These are phyloP conservation scores for Penicillium paneum DNA, from an alignment of 2,329 filamentous ascomycete species.

Conservation along the genomic window DNA sequence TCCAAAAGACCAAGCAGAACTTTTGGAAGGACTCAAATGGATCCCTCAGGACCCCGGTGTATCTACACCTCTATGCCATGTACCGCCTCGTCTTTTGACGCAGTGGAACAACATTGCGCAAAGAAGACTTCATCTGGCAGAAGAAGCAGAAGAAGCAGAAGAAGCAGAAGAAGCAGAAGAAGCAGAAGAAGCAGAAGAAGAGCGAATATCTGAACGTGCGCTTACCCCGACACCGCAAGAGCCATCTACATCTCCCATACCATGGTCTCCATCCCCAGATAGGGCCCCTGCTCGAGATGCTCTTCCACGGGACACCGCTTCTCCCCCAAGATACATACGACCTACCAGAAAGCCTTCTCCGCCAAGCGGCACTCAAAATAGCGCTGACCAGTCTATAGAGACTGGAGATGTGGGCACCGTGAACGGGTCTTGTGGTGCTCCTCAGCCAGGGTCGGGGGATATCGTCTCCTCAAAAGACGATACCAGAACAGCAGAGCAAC, in stretches of 20 bases:
- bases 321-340: slow-evolving; percentile 8
- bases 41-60: slow-evolving; percentile 34
- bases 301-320: slow-evolving; percentile 33
- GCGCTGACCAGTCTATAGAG: neutral
- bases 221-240: slow-evolving; percentile 15
- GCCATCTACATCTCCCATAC: slow-evolving; percentile 16
- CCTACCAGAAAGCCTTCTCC: neutral
- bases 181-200: too few species aligned
- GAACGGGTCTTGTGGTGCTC: neutral
- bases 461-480: neutral
- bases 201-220: neutral
- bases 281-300: slow-evolving; percentile 8
- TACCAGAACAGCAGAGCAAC: neutral
- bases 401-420: neutral
- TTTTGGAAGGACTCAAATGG: slow-evolving; percentile 46
- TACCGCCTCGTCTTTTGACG: slow-evolving; percentile 35
- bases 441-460: neutral
- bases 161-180: slow-evolving; percentile 5
- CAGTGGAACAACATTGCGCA: slow-evolving; percentile 36
- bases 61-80: slow-evolving; percentile 28
- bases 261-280: slow-evolving; percentile 22
- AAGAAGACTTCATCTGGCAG: slow-evolving; percentile 5
- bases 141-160: neutral
- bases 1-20: slow-evolving; percentile 47
- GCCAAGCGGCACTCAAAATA: neutral